Evolutionary conservation across 139 green algal genomes (phyloP).

Genomic region (Haematococcus sp.): DNA sequence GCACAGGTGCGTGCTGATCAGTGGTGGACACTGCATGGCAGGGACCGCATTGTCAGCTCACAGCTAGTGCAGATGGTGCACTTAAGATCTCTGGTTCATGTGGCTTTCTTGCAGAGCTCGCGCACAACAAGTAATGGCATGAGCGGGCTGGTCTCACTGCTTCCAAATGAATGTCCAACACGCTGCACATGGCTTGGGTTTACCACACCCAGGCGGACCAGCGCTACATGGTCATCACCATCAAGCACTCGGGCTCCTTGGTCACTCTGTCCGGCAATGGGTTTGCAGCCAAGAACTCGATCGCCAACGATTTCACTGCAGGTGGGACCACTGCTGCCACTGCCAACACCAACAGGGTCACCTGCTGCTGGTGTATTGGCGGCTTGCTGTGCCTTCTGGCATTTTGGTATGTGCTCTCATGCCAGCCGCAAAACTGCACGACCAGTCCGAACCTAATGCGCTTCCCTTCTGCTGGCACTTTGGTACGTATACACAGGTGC

Average conservation of each 20-base stretch:
- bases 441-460: too few species aligned
- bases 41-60: too few species aligned
- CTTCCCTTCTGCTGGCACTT: too few species aligned
- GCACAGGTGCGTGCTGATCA: constrained; percentile 11
- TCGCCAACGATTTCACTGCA: constrained; percentile 54
- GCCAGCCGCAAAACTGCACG: too few species aligned
- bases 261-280: constrained; percentile 46
- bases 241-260: constrained; percentile 60
- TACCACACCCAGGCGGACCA: background rate
- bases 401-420: background rate
- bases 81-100: too few species aligned
- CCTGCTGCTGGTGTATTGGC: too few species aligned
- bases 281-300: constrained; percentile 62
- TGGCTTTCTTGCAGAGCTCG: too few species aligned
- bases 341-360: background rate
- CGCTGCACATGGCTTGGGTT: too few species aligned
- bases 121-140: too few species aligned
- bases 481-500: constrained; percentile 20
- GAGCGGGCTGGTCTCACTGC: too few species aligned
- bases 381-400: background rate
- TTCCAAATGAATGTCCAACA: too few species aligned
- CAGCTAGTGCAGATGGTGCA: too few species aligned
- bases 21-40: background rate
- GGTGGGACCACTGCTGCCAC: constrained; percentile 20
- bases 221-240: constrained; percentile 48